A percentile compares a stretch with the other conserved stretches of the same genome.
phyloP scores from a whole-genome alignment of 495 filamentous ascomycete species.

The Thozetella sp. region DNA sequence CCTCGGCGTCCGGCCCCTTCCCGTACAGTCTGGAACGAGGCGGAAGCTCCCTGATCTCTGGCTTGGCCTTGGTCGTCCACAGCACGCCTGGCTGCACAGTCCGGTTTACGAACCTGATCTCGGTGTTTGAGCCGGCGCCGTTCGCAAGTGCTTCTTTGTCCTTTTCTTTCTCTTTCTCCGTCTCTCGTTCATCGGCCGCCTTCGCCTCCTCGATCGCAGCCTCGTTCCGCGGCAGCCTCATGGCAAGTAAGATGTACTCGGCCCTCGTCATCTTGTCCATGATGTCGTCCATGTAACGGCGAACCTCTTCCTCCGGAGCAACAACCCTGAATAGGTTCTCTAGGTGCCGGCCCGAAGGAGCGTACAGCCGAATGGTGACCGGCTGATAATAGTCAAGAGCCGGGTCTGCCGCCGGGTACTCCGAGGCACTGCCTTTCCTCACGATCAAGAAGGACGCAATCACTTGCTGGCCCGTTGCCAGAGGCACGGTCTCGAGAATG shows the following conservation, averaged over 20 bases:
- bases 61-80: slow-evolving; percentile 38
- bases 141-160: slow-evolving; percentile 16
- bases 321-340: slow-evolving; percentile 79
- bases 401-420: slow-evolving; percentile 51
- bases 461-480: slow-evolving; percentile 40
- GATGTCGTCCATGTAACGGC: slow-evolving; percentile 80
- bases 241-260: slow-evolving; percentile 67
- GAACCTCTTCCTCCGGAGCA: slow-evolving; percentile 75
- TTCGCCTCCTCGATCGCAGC: slow-evolving; percentile 20
- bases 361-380: slow-evolving; percentile 76
- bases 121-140: slow-evolving; percentile 13
- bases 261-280: slow-evolving; percentile 75
- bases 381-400: slow-evolving; percentile 85
- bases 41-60: slow-evolving; percentile 24
- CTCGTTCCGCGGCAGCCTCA: slow-evolving; percentile 56
- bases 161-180: slow-evolving; percentile 14
- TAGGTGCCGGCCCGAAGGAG: slow-evolving; percentile 62
- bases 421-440: slow-evolving; percentile 55
- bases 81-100: slow-evolving; percentile 24
- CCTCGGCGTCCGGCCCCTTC: slow-evolving; percentile 28
- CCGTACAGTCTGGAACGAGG: slow-evolving; percentile 25
- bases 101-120: slow-evolving; percentile 10
- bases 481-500: slow-evolving; percentile 71
- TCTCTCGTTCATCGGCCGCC: slow-evolving; percentile 20
- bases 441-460: slow-evolving; percentile 70